These are phyloP conservation scores for Gymnopilus dilepis DNA, from an alignment of 768 basidiomycete genomes.

Conservation along the genomic window DNA sequence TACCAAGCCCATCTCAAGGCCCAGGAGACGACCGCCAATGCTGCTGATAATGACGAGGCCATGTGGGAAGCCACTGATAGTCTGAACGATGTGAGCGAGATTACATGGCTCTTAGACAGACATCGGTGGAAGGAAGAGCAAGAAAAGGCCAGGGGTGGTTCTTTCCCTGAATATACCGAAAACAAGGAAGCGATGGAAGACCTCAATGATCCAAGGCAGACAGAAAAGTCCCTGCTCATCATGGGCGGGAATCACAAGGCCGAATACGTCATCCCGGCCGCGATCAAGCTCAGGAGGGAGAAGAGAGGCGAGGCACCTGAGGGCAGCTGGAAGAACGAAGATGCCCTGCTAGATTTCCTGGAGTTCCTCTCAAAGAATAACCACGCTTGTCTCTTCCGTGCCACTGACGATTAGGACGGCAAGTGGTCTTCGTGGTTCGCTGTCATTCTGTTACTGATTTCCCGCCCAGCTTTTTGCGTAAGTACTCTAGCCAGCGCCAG, in stretches of 20 bases:
- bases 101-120: background rate
- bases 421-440: too few species aligned
- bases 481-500: too few species aligned
- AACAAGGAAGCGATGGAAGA: background rate
- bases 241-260: background rate
- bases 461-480: too few species aligned
- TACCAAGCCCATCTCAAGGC: background rate
- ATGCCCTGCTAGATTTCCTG: background rate
- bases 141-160: background rate
- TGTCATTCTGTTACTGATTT: too few species aligned
- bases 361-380: background rate
- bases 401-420: background rate
- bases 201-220: background rate
- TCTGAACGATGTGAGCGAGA: background rate
- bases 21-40: background rate
- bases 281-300: background rate
- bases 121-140: background rate
- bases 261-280: background rate
- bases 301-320: background rate
- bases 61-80: background rate
- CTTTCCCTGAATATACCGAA: background rate
- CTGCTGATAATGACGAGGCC: background rate
- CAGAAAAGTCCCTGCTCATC: background rate
- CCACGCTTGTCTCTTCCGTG: background rate
- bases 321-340: background rate